A percentile compares a stretch with the other conserved stretches of the same genome.
Evolutionary conservation across 257 asterid genomes (phyloP).

Genomic region (Eustoma russellianum): DNA sequence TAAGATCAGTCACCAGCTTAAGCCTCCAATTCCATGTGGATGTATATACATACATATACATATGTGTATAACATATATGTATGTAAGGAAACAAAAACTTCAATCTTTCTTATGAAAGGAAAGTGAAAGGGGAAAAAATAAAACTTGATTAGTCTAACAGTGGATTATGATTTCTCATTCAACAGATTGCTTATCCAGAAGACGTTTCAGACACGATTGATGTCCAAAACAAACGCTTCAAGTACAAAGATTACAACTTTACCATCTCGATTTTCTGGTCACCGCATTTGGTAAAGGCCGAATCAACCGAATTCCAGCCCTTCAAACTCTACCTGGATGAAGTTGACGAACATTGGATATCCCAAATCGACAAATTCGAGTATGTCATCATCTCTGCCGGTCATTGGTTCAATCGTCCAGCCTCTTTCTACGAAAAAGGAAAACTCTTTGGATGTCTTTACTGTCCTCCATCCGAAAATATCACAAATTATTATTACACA

Average conservation of each 20-base stretch:
- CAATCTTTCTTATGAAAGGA: too few species aligned
- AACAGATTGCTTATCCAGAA: slow-evolving; percentile 38
- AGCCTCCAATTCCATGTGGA: too few species aligned
- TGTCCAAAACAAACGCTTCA: slow-evolving; percentile 39
- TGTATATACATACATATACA: too few species aligned
- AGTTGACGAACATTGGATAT: slow-evolving; percentile 24
- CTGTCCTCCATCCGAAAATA: slow-evolving; percentile 49
- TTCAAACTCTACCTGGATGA: slow-evolving; percentile 32
- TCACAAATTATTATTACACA: slow-evolving; percentile 29
- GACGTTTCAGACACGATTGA: slow-evolving; percentile 25
- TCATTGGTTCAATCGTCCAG: slow-evolving; percentile 93
- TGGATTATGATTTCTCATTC: not conserved
- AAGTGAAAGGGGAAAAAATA: too few species aligned
- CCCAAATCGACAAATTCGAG: slow-evolving; percentile 25
- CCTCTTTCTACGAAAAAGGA: slow-evolving; percentile 44
- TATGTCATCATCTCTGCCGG: slow-evolving; percentile 79
- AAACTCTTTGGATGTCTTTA: slow-evolving; percentile 63
- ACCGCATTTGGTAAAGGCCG: slow-evolving; percentile 29
- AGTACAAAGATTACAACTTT: slow-evolving; percentile 35
- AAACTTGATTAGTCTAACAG: too few species aligned
- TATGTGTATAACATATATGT: too few species aligned
- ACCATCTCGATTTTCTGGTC: slow-evolving; percentile 34
- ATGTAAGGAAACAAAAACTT: too few species aligned
- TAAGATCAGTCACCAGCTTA: too few species aligned
- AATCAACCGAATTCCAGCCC: slow-evolving; percentile 9